These are phyloP conservation scores for Tetrahymena elliotti DNA, from an alignment of 73 alveolate species.

Conservation along the genomic window DNA sequence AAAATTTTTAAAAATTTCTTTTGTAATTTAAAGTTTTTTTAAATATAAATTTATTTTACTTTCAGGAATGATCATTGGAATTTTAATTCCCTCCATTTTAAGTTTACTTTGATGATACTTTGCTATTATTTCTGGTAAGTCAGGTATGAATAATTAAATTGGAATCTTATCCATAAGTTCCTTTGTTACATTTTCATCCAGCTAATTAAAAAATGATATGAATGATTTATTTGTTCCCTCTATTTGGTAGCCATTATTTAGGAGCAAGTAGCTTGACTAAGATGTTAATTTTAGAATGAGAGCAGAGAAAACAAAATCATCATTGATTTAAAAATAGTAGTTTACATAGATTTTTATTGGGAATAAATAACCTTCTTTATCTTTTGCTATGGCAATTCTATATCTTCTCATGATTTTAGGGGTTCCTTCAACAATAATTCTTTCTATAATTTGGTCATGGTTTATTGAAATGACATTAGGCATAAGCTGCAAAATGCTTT, in stretches of 20 bases:
- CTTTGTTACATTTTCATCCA: not conserved
- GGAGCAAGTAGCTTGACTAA: not conserved
- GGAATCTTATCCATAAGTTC: not conserved
- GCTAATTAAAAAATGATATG: not conserved
- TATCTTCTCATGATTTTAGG: not conserved
- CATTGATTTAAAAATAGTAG: not conserved
- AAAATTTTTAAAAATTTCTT: no score
- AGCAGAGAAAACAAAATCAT: not conserved
- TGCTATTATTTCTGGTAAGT: not conserved
- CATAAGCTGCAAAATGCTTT: not conserved
- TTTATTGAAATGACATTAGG: not conserved
- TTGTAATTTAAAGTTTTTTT: no score
- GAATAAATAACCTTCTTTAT: not conserved
- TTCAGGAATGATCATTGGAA: not conserved
- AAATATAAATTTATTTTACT: not conserved
- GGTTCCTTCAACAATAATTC: not conserved
- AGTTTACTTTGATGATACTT: not conserved
- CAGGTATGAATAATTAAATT: not conserved
- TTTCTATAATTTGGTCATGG: not conserved
- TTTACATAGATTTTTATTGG: not conserved
- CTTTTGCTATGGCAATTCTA: not conserved
- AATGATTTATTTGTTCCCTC: not conserved
- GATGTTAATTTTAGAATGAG: not conserved
- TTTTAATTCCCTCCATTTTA: not conserved
- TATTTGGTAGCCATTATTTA: not conserved